Conservation (phyloP, 371 early-diverging fungal species). For the Saksenaea vasiformis region DNA sequence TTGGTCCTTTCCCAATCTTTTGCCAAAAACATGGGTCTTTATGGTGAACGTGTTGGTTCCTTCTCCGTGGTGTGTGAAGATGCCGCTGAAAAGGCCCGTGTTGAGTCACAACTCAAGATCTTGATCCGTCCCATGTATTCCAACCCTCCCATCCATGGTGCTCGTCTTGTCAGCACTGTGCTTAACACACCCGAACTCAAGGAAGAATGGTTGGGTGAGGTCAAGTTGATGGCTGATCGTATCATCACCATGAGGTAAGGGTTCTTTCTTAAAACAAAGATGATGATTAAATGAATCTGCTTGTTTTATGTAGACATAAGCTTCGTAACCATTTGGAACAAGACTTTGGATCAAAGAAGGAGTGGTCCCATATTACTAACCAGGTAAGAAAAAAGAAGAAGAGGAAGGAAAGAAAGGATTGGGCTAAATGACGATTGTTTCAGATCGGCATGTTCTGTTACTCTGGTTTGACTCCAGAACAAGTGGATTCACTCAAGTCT, state of each 20-base stretch:
- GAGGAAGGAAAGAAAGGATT: background rate
- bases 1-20: constrained; percentile 94
- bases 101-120: constrained; percentile 95
- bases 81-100: constrained; percentile 80
- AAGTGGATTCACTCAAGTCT: constrained; percentile 81
- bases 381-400: constrained; percentile 48
- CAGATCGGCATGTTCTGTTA: constrained; percentile 98
- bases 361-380: constrained; percentile 95
- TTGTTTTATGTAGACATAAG: constrained; percentile 36
- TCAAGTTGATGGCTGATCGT: constrained; percentile 97
- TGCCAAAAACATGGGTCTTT: constrained; percentile 99
- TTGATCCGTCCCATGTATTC: constrained; percentile 97
- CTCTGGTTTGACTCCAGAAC: constrained; percentile 92
- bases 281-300: background rate
- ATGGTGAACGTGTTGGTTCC: constrained; percentile 98
- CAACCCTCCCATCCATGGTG: constrained; percentile 95
- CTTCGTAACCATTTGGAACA: constrained; percentile 82
- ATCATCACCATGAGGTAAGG: constrained; percentile 89
- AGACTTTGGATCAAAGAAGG: constrained; percentile 75
- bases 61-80: constrained; percentile 86
- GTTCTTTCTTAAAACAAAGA: background rate
- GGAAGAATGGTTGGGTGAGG: constrained; percentile 89
- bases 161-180: constrained; percentile 91
- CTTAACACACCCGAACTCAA: constrained; percentile 78
- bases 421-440: no score